Conservation (phyloP, 306 rosid species). For the Medicago truncatula region MtrunA17r5.0-ANR NC_053045.1:43157501-43158000, state of each 20-base stretch:
- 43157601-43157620: slow-evolving; percentile 16
- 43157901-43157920: slow-evolving; percentile 51
- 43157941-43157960: slow-evolving; percentile 51
- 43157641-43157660: slow-evolving; percentile 24
- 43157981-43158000: slow-evolving; percentile 53
- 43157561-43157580: too few species aligned
- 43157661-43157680: slow-evolving; percentile 17
- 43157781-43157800: slow-evolving; percentile 9
- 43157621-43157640: slow-evolving; percentile 18
- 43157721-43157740: neutral
- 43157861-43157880: slow-evolving; percentile 50
- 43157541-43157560: too few species aligned
- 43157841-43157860: slow-evolving; percentile 52
- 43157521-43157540: too few species aligned
- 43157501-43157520: too few species aligned
- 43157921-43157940: slow-evolving; percentile 52
- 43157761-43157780: slow-evolving; percentile 34
- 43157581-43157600: neutral
- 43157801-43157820: slow-evolving; percentile 34
- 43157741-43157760: slow-evolving; percentile 33
- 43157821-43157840: slow-evolving; percentile 48
- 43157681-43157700: slow-evolving; percentile 29
- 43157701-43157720: slow-evolving; percentile 16
- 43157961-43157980: slow-evolving; percentile 54
- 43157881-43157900: slow-evolving; percentile 51